Percentiles rank a stretch among this genome's conserved stretches.
These are phyloP conservation scores for Helicocarpus griseus DNA, from an alignment of 2,329 filamentous ascomycete genomes.

Conservation along the genomic window DNA sequence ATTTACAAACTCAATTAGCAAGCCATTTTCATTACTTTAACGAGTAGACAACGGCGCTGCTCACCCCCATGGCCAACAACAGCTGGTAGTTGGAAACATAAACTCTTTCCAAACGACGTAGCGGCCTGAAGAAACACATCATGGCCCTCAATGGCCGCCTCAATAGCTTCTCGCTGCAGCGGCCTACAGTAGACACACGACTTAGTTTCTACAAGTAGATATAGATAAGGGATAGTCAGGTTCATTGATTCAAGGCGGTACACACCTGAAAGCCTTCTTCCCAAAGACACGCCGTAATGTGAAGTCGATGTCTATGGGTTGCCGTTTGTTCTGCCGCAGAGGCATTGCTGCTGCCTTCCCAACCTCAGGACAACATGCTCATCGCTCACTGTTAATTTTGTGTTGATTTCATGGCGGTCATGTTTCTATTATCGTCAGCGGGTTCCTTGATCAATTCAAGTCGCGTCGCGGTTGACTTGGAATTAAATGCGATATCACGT, in stretches of 20 bases:
- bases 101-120: slow-evolving; percentile 74
- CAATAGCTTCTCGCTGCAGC: slow-evolving; percentile 78
- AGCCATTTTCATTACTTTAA: neutral
- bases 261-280: slow-evolving; percentile 62
- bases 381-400: neutral
- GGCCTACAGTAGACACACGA: slow-evolving; percentile 46
- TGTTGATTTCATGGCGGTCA: neutral
- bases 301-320: slow-evolving; percentile 56
- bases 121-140: slow-evolving; percentile 88
- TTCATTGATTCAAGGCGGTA: too few relatives aligned
- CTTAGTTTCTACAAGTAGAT: neutral
- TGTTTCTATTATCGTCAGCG: neutral
- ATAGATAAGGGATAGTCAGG: too few relatives aligned
- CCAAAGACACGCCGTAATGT: slow-evolving; percentile 64
- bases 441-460: too few relatives aligned
- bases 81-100: slow-evolving; percentile 92
- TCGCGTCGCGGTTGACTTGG: neutral
- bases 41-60: slow-evolving; percentile 23
- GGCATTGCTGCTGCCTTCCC: slow-evolving; percentile 19
- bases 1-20: slow-evolving; percentile 12
- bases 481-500: slow-evolving; percentile 20
- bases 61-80: slow-evolving; percentile 76
- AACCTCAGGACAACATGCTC: neutral
- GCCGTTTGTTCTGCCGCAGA: slow-evolving; percentile 16
- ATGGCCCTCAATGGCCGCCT: slow-evolving; percentile 66